These are phyloP conservation scores for Taphrina deformans DNA, from an alignment of 1,139 yeast genomes.

Conservation along the genomic window DNA sequence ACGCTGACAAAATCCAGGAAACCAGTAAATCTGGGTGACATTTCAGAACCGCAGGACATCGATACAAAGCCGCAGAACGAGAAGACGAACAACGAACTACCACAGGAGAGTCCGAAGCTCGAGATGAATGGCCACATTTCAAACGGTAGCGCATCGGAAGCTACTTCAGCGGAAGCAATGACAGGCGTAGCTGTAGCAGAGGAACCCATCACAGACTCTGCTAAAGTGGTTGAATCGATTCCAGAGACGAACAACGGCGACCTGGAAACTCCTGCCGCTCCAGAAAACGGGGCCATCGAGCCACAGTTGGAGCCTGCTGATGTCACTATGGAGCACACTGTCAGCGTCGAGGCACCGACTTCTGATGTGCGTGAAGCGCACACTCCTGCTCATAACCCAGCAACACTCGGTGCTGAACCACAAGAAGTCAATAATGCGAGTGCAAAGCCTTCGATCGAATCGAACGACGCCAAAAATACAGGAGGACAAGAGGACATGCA, in stretches of 20 bases:
- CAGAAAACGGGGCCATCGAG: not conserved
- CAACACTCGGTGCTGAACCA: not conserved
- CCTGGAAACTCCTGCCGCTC: not conserved
- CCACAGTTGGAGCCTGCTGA: not conserved
- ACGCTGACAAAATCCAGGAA: not conserved
- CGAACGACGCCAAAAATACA: not conserved
- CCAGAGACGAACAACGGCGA: not conserved
- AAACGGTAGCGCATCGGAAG: not conserved
- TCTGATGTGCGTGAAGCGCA: conserved; percentile 19
- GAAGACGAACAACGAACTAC: not conserved
- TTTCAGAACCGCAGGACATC: not conserved
- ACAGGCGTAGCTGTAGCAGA: conserved; percentile 23
- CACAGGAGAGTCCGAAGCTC: not conserved
- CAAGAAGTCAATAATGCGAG: not conserved
- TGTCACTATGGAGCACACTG: conserved; percentile 19
- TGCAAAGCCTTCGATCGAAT: not conserved
- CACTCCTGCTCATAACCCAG: conserved; percentile 1
- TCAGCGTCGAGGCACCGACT: conserved; percentile 8
- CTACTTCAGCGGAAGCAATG: not conserved
- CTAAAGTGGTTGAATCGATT: conserved; percentile 7
- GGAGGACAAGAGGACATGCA: not conserved
- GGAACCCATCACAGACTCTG: conserved; percentile 24
- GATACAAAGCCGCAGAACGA: not conserved
- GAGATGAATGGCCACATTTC: not conserved
- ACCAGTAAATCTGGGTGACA: not conserved